Base-by-base conservation (phyloP, 108 stramenopile genomes). In the Phaeodactylum tricornutum region DNA sequence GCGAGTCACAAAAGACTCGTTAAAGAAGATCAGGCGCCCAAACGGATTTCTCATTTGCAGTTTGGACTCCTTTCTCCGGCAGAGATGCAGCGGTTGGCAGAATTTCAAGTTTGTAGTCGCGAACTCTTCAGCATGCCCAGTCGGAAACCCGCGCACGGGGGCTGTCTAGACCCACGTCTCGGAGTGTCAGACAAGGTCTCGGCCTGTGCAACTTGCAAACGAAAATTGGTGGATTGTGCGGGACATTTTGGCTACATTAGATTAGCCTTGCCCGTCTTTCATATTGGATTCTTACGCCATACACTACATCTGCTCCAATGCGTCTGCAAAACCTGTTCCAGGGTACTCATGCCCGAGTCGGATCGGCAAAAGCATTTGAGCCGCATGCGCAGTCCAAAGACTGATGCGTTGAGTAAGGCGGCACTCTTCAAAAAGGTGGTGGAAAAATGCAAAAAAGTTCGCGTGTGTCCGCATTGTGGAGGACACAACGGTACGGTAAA, bases 231-330 rank as follows among this genome's bases (percentile, higher is more conserved):
- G 21, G 94, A 96, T 63, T 96, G 96, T 65, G 93, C 95, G 0
- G 98, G 98, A 3, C 95, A 96, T 55, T 99, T 74, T 61, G 98
- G 96, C 0, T 88, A 93, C 70, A 94, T 99, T 52, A 70, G 80
- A 28, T 60, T 99, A 25, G 86, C 92, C 8, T 74, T 99, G 36
- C 98, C 98, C 1, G 93, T 95, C 45, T 99, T 96, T 61, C 96
- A 99, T 72, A 93, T 96, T 45, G 98, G 98, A 3, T 99, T 87
- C 66, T 71, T 97, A 52, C 93, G 94, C 51, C 93, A 95, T 57
- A 96, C 90, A 7, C 67, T 96, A 19, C 69, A 73, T 19, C 40
- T 94, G 1, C 64, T 97, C 39, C 95, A 96, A 65, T 92, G 94
- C 67, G 88, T 97, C 28, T 99, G 98, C 71, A 99, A 99, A 69